Base-by-base conservation (phyloP, 257 asterid genomes). In the Paraleonurus japonicus region DNA sequence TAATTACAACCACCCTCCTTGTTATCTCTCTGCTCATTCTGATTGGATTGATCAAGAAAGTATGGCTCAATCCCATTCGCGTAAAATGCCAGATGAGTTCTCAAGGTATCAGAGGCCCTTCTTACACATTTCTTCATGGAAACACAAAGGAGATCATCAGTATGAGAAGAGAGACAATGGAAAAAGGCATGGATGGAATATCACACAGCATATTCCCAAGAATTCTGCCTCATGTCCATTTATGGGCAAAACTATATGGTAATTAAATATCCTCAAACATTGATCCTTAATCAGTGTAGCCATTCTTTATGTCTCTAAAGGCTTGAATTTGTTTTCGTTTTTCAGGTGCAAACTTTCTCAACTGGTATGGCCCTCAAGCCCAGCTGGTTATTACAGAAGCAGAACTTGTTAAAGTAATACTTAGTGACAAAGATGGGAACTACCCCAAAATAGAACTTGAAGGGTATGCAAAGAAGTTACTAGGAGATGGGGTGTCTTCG, bases 401-500 rank as follows among this genome's bases (percentile, higher is more conserved):
- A 50, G 81, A 85, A 60, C 84, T 85, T 35, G 76, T 85, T 4
- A 85, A 81, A 55, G 94, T 85, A 62, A 83, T 89, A 62, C 73
- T 89, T 9, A 81, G 71, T 66, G 79, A 87, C 39, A 84, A 73
- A 81, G 75, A 82, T 10, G 86, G 62, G 1, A 69, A 68, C 39
- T 89, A 66, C 73, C 84, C 94, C 0, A 89, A 89, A 79, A 84
- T 87, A n/a, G 87, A 85, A 5, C 86, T 87, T 63, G 83, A 85
- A 65, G 92, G 94, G 13, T 81, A 65, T 65, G 74, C 92, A 8
- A 84, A 74, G 85, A 85, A 84, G 84, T 74, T 89, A 20, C 61
- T 87, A 4, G 96, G 96, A 70, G 94, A 85, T 5, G 96, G 94
- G 17, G 82, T 89, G 54, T 59, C 94, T 1, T 76, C 92, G 15